Conservation (phyloP, 2,329 filamentous ascomycete genomes). For the Exophiala dermatitidis region DNA sequence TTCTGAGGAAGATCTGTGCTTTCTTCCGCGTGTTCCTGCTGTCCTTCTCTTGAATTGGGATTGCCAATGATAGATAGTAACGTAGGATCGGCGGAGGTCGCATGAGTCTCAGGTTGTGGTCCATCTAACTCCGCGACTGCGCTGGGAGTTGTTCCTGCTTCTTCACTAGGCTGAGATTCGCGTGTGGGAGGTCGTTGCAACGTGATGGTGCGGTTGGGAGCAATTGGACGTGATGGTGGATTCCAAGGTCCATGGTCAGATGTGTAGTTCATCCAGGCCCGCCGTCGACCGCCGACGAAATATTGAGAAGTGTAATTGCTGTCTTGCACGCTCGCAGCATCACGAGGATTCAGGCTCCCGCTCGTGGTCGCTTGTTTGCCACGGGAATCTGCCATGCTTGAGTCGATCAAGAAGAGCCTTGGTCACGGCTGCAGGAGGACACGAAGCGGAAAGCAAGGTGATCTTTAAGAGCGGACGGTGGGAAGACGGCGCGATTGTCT, state of each 20-base stretch:
- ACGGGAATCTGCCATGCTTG: background rate
- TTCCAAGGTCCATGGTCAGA: background rate
- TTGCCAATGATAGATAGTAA: background rate
- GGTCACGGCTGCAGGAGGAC: background rate
- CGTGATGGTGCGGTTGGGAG: background rate
- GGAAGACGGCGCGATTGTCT: background rate
- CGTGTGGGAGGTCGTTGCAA: background rate
- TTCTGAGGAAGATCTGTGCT: background rate
- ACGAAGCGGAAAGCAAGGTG: background rate
- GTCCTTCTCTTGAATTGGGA: background rate
- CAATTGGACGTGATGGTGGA: background rate
- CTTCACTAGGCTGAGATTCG: background rate
- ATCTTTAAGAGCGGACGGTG: background rate
- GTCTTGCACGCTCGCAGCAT: background rate
- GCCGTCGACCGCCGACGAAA: conserved; percentile 36
- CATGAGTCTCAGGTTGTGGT: background rate
- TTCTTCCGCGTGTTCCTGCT: background rate
- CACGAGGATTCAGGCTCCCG: background rate
- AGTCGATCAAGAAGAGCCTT: background rate
- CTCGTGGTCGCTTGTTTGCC: background rate
- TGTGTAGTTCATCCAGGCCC: conserved; percentile 34
- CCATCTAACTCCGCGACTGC: background rate
- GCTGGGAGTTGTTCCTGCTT: background rate
- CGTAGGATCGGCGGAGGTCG: background rate
- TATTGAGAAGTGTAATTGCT: conserved; percentile 36